Evolutionary conservation across 306 rosid genomes (phyloP), one percentile per base, ranked within the genome.

Genomic region (Fragaria iinumae): DNA sequence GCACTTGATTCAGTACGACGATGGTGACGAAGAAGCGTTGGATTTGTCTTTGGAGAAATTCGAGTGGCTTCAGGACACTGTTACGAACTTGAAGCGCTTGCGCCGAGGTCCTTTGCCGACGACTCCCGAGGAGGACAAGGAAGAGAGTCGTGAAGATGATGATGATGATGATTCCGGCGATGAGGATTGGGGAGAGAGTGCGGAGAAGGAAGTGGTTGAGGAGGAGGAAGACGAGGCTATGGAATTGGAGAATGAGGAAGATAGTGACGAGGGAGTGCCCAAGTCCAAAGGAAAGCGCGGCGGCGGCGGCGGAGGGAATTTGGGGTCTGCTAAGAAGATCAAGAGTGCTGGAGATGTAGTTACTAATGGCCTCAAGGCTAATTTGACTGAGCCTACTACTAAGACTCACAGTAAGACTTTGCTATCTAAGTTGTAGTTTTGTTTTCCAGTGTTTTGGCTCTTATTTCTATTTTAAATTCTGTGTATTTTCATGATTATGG

Each of bases 121-220:
- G 4, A 29, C 66, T 34, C 41, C 77, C 11, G 36, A 71, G 43
- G 86, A 76, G 11, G 75, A 67, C 16, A 78, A 48, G 44, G 86
- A 71, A 3, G 72, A 16, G 75, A 49, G 13, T 6, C 57, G 34
- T 55, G 83, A 6, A 10, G 87, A 53, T 13, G 91, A 91, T 74
- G 98, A 90, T 83, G 87, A 53, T 13, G 91, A 91, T 74, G 98
- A 90, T 83, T 90, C 90, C 3, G 76, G 82, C 4, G 97, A 90
- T 53, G 93, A 89, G 47, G 97, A 92, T 77, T 92, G 97, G 97
- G 93, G 80, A 44, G 85, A 88, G 75, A 87, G 81, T 82, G 86
- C 59, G 73, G 90, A 43, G 43, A 76, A 74, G 32, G 85, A 82
- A 65, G 79, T 60, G 29, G 77, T 38, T 64, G 93, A 74, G 59